Evolutionary conservation across 352 stramenopile species (phyloP), one percentile per base, ranked within the genome.

Genomic region (Pythium vanterpoolii): DNA sequence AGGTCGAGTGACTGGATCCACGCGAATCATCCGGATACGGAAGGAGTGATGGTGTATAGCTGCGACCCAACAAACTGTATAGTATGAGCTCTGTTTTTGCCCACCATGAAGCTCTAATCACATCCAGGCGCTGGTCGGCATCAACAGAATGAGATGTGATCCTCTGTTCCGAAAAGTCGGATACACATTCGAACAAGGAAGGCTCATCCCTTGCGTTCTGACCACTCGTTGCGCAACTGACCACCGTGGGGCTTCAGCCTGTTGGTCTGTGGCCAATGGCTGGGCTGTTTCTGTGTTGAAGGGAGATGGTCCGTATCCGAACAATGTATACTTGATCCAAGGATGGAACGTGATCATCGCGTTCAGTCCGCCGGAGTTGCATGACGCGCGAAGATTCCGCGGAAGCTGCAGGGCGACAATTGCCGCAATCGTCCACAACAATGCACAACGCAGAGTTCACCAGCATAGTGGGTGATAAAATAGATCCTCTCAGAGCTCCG

Each of bases 1-100:
- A 2, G 10, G 18, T 26, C 4, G 48, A 60, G 49, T 59, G 57
- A 59, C 57, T 64, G 57, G 57, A 64, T 64, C 57, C 45, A 23
- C 3, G 24, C 1, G 43, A 39, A 36, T 58, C 47, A 57, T 64
- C 47, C 57, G 57, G 48, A 64, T 59, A 46, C 13, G 18, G n/a
- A n/a, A n/a, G n/a, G n/a, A n/a, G 36, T 1, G 11, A 14, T 1
- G 53, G n/a, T 52, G 49, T 55, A 55, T 55, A 55, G 19, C 8
- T 52, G 28, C n/a, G 46, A 53, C n/a, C 27, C 39, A 19, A 30
- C 30, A 44, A 6, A 0, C 14, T 21, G n/a, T n/a, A n/a, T n/a
- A n/a, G n/a, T n/a, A n/a, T n/a, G n/a, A n/a, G n/a, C n/a, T n/a
- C n/a, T n/a, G n/a, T n/a, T n/a, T n/a, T n/a, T n/a, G n/a, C n/a